phyloP scores from a whole-genome alignment of 257 asterid species.

The Craterostigma plantagineum region DNA sequence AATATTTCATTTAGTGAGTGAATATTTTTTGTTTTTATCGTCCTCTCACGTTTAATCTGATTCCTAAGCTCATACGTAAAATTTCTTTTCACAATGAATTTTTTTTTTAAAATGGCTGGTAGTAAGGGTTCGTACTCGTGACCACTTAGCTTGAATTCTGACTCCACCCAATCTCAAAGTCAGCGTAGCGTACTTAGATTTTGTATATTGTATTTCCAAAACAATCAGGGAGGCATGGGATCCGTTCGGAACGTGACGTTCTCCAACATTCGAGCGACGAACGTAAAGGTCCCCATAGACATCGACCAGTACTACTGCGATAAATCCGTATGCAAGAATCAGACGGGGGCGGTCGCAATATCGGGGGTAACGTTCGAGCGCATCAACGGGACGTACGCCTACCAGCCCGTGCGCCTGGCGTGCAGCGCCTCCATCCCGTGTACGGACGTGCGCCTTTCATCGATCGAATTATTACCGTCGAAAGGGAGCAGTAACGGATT shows the following conservation, averaged over 20 bases:
- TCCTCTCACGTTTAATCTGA: too few species aligned
- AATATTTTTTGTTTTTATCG: too few species aligned
- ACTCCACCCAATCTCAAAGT: not conserved
- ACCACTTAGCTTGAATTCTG: too few species aligned
- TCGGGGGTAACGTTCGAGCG: conserved; percentile 32
- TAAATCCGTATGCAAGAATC: conserved; percentile 46
- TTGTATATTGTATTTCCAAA: not conserved
- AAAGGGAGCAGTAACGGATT: conserved; percentile 5
- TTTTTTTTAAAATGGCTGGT: too few species aligned
- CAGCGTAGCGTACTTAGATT: not conserved
- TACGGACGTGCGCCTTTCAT: conserved; percentile 23
- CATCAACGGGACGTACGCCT: conserved; percentile 48
- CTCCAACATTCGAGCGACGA: conserved; percentile 30
- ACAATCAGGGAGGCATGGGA: conserved; percentile 55
- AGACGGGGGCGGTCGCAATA: conserved; percentile 56
- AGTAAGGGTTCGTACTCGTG: too few species aligned
- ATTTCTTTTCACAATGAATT: too few species aligned
- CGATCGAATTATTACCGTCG: conserved; percentile 32
- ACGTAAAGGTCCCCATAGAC: conserved; percentile 49
- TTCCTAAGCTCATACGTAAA: too few species aligned
- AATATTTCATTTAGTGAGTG: too few species aligned
- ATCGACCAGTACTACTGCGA: conserved; percentile 76
- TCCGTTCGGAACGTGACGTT: conserved; percentile 48
- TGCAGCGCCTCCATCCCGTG: conserved; percentile 68
- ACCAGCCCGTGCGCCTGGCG: conserved; percentile 49